phyloP scores from a whole-genome alignment of 2,329 filamentous ascomycete genomes.

The Anthostomella pinea region DNA sequence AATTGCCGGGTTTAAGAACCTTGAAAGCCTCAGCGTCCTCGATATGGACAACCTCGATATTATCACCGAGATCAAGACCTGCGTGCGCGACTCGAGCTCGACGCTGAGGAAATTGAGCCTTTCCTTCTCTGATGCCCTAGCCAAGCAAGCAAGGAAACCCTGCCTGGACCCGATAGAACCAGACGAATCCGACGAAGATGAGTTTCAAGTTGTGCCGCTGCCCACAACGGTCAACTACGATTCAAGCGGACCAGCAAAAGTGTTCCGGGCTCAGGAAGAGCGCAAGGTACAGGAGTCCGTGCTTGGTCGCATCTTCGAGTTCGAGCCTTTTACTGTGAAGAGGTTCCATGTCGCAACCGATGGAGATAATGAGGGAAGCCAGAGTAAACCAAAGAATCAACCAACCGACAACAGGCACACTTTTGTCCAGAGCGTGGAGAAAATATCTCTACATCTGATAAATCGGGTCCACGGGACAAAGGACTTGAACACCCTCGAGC shows the following conservation, averaged over 20 bases:
- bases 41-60: slow-evolving; percentile 60
- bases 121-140: slow-evolving; percentile 56
- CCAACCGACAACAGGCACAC: slow-evolving; percentile 22
- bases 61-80: slow-evolving; percentile 53
- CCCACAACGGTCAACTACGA: slow-evolving; percentile 31
- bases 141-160: slow-evolving; percentile 44
- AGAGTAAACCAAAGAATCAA: slow-evolving; percentile 27
- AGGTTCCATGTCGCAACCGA: slow-evolving; percentile 27
- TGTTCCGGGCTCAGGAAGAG: slow-evolving; percentile 50
- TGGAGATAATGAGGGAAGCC: slow-evolving; percentile 23
- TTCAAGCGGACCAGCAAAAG: slow-evolving; percentile 41
- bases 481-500: slow-evolving; percentile 27
- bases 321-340: slow-evolving; percentile 42
- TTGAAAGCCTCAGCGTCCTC: slow-evolving; percentile 52
- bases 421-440: slow-evolving; percentile 39
- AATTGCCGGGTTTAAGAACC: slow-evolving; percentile 54
- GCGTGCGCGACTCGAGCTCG: slow-evolving; percentile 52
- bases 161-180: slow-evolving; percentile 36
- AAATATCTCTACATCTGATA: slow-evolving; percentile 43
- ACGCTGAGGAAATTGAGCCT: slow-evolving; percentile 54
- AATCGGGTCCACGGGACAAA: slow-evolving; percentile 37
- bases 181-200: slow-evolving; percentile 55
- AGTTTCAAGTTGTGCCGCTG: slow-evolving; percentile 46
- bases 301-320: slow-evolving; percentile 50
- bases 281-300: slow-evolving; percentile 53